Conservation (phyloP, 129 eudicot species). For the Helichrysum umbraculigerum region DNA sequence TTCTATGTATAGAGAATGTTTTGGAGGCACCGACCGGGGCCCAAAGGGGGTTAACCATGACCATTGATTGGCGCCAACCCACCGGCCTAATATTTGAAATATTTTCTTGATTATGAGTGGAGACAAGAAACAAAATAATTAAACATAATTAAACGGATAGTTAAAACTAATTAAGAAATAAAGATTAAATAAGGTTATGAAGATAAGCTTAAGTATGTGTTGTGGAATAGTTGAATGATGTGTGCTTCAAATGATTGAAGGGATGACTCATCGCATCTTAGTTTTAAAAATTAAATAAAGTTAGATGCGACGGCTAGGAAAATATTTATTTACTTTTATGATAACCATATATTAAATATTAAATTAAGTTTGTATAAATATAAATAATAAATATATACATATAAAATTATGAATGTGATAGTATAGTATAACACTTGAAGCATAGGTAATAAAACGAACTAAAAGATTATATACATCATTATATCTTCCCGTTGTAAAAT, state of each 20-base stretch:
- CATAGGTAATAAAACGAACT: too few relatives aligned
- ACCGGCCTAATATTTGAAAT: conserved; percentile 44
- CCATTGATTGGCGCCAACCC: conserved; percentile 52
- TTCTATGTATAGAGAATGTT: conserved; percentile 27
- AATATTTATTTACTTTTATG: too few relatives aligned
- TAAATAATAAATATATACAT: too few relatives aligned
- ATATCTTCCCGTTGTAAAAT: too few relatives aligned
- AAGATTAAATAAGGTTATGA: conserved; percentile 6
- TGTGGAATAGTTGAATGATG: conserved; percentile 15
- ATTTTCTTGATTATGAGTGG: conserved; percentile 28
- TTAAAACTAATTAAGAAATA: background rate
- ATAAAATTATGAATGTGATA: background rate
- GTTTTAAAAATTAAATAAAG: background rate
- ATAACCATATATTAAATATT: too few relatives aligned
- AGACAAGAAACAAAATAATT: conserved; percentile 24
- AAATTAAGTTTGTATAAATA: too few relatives aligned
- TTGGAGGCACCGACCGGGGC: conserved; percentile 54
- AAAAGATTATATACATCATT: too few relatives aligned
- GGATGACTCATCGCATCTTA: conserved; percentile 19
- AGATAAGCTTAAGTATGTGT: conserved; percentile 32
- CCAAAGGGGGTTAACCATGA: conserved; percentile 17
- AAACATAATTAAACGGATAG: background rate
- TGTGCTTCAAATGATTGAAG: conserved; percentile 33
- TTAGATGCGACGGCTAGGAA: conserved; percentile 5
- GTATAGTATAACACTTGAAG: background rate